phyloP scores from a whole-genome alignment of 83 land plant genomes.

The Thuja plicata region DNA sequence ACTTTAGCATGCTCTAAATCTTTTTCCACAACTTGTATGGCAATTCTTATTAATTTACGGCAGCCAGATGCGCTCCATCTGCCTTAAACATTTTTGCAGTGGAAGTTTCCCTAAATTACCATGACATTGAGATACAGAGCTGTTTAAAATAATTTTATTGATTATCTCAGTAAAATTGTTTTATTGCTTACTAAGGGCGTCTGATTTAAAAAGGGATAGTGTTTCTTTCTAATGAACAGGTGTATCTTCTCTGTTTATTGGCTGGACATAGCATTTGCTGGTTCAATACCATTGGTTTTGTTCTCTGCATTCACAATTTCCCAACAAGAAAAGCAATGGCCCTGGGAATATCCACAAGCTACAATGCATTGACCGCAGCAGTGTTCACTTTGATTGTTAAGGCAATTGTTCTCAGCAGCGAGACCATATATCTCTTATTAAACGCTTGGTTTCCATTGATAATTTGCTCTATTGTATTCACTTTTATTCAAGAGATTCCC shows the following conservation, averaged over 20 bases:
- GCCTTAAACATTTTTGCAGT: not conserved
- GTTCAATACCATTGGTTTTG: constrained; percentile 77
- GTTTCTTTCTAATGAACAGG: constrained; percentile 36
- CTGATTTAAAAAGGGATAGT: not conserved
- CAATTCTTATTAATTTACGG: not conserved
- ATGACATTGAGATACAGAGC: not conserved
- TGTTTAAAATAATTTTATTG: not conserved
- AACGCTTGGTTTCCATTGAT: constrained; percentile 35
- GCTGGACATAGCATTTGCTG: constrained; percentile 77
- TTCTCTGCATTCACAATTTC: constrained; percentile 72
- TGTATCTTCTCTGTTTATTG: constrained; percentile 46
- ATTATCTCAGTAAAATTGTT: not conserved
- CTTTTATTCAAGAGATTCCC: not conserved
- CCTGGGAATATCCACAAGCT: constrained; percentile 62
- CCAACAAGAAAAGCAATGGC: constrained; percentile 62
- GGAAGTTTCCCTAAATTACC: not conserved
- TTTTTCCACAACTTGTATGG: not conserved
- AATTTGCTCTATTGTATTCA: not conserved
- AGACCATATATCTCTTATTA: constrained; percentile 32
- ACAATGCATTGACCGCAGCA: constrained; percentile 75
- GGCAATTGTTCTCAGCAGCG: constrained; percentile 23
- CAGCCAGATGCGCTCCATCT: not conserved
- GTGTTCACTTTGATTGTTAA: constrained; percentile 56
- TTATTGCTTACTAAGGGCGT: not conserved
- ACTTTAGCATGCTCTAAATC: not conserved